Evolutionary conservation across 2,329 filamentous ascomycete species (phyloP), one percentile per base, ranked within the genome.

Genomic region (Claviceps purpurea): DNA sequence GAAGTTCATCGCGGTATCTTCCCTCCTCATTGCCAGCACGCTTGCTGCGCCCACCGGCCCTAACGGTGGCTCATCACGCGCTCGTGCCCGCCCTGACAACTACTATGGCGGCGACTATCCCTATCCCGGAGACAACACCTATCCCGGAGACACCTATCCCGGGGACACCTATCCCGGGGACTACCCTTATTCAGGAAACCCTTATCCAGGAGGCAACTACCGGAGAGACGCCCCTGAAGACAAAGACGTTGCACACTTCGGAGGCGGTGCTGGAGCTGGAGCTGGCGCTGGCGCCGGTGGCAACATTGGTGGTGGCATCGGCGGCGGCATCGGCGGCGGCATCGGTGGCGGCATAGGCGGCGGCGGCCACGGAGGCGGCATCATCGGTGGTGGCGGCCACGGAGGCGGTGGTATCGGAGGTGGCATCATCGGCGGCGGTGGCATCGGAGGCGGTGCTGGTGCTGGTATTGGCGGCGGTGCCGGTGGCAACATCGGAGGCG

Each of bases 41-140:
- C 52, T 58, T 8, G 57, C 57, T 30, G 54, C 58, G n/a, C 56
- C 56, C 6, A 50, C 53, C 26, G 26, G 26, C 7, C 26, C 26
- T 10, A 30, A 30, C 26, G 26, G 26, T 3, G 26, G 26, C 13
- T 39, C 30, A 47, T 37, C 47, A 16, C 38, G 41, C 39, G 46
- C 50, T 11, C 38, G 22, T 4, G 53, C 26, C 8, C 26, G 26
- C 26, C 26, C 50, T 10, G 40, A 42, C 26, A 30, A 30, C 26
- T 14, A 43, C 39, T n/a, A 39, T 22, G 52, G 52, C 2, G 49
- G 45, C n/a, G 41, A 52, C 14, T 30, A 30, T 30, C 41, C 49
- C 11, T 40, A 41, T 8, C 8, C 26, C 7, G 26, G 26, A 7
- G 18, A 13, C 0, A 34, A 42, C 5, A 26, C 22, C 18, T 24